Conservation (phyloP, 164 flowering plant genomes). For the Akebia trifoliata region DNA sequence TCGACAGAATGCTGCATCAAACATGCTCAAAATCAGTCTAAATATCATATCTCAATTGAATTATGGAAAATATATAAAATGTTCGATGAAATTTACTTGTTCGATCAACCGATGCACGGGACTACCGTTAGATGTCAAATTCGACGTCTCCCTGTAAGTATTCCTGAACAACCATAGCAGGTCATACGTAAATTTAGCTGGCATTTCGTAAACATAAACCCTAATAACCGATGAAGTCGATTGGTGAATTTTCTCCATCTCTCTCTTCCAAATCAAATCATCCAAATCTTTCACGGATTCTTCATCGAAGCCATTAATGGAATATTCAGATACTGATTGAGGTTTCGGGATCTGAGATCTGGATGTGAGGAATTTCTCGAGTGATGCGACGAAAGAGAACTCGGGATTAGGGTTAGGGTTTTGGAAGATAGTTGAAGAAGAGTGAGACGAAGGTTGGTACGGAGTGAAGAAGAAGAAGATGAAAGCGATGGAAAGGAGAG, state of each 20-base stretch:
- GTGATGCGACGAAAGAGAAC: constrained; percentile 68
- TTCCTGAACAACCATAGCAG: constrained; percentile 67
- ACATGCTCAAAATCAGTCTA: not conserved
- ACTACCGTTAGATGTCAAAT: constrained; percentile 92
- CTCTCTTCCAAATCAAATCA: constrained; percentile 35
- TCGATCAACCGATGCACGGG: constrained; percentile 90
- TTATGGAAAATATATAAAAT: not conserved
- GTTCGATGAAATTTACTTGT: constrained; percentile 38
- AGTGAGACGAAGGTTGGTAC: constrained; percentile 1
- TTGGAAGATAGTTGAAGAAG: not conserved
- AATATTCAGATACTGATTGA: constrained; percentile 21
- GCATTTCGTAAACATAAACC: constrained; percentile 91
- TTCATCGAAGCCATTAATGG: constrained; percentile 18
- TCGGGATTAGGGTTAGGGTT: constrained; percentile 28
- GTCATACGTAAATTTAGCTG: constrained; percentile 78
- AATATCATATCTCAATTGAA: constrained; percentile 2
- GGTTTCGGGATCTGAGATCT: constrained; percentile 14
- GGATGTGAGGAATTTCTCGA: constrained; percentile 55
- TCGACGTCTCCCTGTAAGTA: constrained; percentile 68
- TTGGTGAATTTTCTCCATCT: constrained; percentile 38
- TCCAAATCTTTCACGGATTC: constrained; percentile 38
- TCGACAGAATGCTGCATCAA: constrained; percentile 81
- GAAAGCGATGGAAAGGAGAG: constrained; percentile 3
- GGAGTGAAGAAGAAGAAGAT: constrained; percentile 13
- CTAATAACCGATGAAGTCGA: constrained; percentile 33